Evolutionary conservation across 2,329 filamentous ascomycete species (phyloP).

Genomic region (Colletotrichum euphorbiae): DNA sequence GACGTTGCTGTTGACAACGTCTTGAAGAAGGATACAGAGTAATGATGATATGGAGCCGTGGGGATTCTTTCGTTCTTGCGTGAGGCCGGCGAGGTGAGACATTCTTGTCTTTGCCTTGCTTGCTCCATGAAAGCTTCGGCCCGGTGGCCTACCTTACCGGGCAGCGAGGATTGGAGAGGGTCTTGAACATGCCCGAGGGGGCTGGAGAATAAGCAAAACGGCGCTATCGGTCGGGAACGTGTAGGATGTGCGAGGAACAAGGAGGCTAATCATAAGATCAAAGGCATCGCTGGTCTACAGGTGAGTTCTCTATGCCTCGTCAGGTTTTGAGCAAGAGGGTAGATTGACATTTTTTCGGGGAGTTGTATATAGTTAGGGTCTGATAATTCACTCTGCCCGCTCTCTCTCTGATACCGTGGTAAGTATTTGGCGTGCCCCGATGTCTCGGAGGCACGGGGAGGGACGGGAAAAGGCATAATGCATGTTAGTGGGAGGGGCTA

Average conservation of each 20-base stretch:
- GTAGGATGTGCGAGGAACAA: constrained; percentile 11
- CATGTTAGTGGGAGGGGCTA: constrained; percentile 8
- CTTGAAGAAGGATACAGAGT: background rate
- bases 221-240: background rate
- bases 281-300: constrained; percentile 1
- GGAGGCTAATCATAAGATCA: background rate
- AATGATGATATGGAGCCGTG: background rate
- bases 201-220: background rate
- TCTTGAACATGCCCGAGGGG: background rate
- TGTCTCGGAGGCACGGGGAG: background rate
- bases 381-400: constrained; percentile 7
- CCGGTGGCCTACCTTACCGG: background rate
- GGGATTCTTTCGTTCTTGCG: background rate
- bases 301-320: background rate
- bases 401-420: background rate
- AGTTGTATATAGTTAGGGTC: background rate
- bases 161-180: background rate
- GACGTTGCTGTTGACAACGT: background rate
- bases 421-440: constrained; percentile 5
- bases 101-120: background rate
- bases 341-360: background rate
- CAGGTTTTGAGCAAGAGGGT: background rate
- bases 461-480: constrained; percentile 19
- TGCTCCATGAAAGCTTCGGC: background rate
- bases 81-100: constrained; percentile 1